A percentile compares a stretch with the other conserved stretches of the same genome.
phyloP scores from a whole-genome alignment of 1,284 basidiomycete species.

The Coniferiporia sulphurascens region DNA sequence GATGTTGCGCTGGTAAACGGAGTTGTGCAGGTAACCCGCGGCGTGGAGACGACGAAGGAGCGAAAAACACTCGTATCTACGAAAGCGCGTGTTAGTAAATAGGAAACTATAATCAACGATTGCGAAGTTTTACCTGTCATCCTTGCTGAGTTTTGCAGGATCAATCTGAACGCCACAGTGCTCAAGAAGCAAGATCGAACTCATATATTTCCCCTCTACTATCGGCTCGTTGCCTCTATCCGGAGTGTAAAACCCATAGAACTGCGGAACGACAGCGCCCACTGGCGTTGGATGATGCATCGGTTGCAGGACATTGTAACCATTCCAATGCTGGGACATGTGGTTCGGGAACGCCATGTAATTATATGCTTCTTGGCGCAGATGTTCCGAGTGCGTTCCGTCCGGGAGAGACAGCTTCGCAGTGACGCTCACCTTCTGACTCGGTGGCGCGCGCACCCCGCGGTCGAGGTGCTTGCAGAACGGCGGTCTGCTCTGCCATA shows the following conservation, averaged over 20 bases:
- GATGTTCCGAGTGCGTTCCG: slow-evolving; percentile 20
- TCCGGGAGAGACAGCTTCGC: slow-evolving; percentile 27
- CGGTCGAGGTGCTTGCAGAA: slow-evolving; percentile 14
- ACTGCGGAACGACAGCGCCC: slow-evolving; percentile 34
- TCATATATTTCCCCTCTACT: slow-evolving; percentile 14
- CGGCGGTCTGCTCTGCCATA: slow-evolving; percentile 1
- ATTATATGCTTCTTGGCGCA: slow-evolving; percentile 26
- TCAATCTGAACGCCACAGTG: slow-evolving; percentile 32
- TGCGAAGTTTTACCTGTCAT: slow-evolving; percentile 25
- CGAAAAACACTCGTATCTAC: slow-evolving; percentile 28
- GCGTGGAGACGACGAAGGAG: slow-evolving; percentile 30
- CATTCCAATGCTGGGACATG: slow-evolving; percentile 32
- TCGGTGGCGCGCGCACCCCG: slow-evolving; percentile 10
- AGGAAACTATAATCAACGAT: neutral
- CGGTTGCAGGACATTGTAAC: slow-evolving; percentile 28
- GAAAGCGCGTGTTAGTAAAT: neutral
- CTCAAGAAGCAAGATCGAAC: slow-evolving; percentile 34
- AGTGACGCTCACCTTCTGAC: slow-evolving; percentile 21
- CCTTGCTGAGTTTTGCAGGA: slow-evolving; percentile 17
- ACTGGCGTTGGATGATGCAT: slow-evolving; percentile 29
- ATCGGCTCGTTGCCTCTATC: slow-evolving; percentile 10
- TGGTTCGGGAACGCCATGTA: slow-evolving; percentile 30
- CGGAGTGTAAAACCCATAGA: slow-evolving; percentile 34
- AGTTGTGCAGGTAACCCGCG: slow-evolving; percentile 32
- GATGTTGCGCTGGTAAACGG: slow-evolving; percentile 33